Evolutionary conservation across 179 eudicot genomes (phyloP).

Genomic region (Spinacia oleracea): DNA sequence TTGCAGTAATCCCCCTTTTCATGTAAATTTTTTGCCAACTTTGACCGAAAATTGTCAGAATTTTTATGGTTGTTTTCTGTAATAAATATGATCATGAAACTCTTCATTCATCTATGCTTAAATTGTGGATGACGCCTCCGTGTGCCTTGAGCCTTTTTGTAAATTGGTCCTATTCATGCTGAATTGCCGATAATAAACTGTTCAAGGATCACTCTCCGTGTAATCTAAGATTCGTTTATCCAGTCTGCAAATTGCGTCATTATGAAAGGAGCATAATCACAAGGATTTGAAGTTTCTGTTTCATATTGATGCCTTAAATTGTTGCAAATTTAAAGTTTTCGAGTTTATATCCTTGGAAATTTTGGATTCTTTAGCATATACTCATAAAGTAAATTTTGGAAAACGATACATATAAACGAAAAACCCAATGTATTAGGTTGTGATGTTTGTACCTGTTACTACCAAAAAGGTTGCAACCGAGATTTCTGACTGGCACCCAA

Average conservation of each 20-base stretch:
- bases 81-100: no score
- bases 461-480: background rate
- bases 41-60: background rate
- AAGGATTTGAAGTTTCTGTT: background rate
- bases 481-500: background rate
- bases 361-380: background rate
- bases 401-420: background rate
- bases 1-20: background rate
- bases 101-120: no score
- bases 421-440: background rate
- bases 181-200: no score
- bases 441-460: background rate
- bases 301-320: background rate
- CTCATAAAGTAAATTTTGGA: background rate
- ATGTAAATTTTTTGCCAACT: background rate
- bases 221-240: background rate
- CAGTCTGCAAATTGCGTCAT: background rate
- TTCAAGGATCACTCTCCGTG: no score
- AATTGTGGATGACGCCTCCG: no score
- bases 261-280: background rate
- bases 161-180: no score
- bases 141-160: no score
- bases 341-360: background rate
- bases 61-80: background rate
- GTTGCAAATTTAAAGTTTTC: background rate